Evolutionary conservation across 108 stramenopile genomes (phyloP), one percentile per base, ranked within the genome.

Genomic region (Fistulifera pelliculosa): DNA sequence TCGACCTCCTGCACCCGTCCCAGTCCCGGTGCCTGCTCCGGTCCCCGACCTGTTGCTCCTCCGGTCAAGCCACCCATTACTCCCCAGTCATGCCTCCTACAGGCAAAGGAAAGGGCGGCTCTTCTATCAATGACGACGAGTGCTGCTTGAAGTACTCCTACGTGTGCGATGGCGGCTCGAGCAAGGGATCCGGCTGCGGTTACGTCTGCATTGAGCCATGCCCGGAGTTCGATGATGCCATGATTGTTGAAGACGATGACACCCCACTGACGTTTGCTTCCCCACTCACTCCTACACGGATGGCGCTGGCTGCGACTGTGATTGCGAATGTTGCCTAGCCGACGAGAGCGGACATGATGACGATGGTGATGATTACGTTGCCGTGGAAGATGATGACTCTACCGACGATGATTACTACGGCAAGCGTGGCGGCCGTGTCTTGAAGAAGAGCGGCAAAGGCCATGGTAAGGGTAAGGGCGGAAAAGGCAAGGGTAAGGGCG

Each of bases 321-420:
- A 21, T 11, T 21, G 44, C 44, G 21, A 45, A 11, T 45, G 21
- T 11, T 45, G 21, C 11, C 4, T 21, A 8, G 44, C 7, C 5
- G 21, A 11, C 11, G 38, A 55, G 38, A 8, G 38, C n/a, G 3
- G 6, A n/a, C 5, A 41, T 14, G 54, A 22, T 7, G 16, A 17
- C 7, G 38, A 26, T 39, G 54, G 54, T 55, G 31, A 38, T 12
- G 21, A 21, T 45, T 45, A 45, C 21, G 54, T 17, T 38, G n/a
- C n/a, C 38, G 13, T 10, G 8, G 54, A 38, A 21, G 21, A 26
- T 38, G 35, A 55, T 22, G 43, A 26, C 39, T 4, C 31, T n/a
- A 14, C 24, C 5, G 54, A 39, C 5, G 54, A 55, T 55, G 54
- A 55, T 38, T 55, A 26, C 54, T 6, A 4, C 38, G 16, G 54